These are phyloP conservation scores for Euphorbia lathyris DNA, from an alignment of 345 rosid species.

Conservation along the genomic window DNA sequence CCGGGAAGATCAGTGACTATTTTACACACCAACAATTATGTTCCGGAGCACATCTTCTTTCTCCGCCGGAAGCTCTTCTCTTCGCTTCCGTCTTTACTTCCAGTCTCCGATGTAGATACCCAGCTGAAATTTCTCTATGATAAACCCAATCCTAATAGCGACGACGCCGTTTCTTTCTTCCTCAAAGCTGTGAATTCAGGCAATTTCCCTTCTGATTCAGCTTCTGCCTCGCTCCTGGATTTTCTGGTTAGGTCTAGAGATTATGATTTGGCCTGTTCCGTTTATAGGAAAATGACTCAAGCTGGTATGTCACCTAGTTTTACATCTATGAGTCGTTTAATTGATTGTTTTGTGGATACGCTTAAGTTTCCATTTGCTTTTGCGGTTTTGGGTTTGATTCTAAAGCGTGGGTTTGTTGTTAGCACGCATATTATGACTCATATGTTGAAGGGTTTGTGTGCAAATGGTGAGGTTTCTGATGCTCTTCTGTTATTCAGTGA, in stretches of 20 bases:
- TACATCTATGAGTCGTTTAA: conserved; percentile 46
- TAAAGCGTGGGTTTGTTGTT: conserved; percentile 53
- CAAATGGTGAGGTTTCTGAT: conserved; percentile 25
- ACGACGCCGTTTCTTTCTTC: conserved; percentile 42
- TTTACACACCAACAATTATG: neutral
- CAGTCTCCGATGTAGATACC: conserved; percentile 28
- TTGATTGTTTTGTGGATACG: conserved; percentile 48
- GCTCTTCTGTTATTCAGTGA: conserved; percentile 40
- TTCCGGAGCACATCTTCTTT: neutral
- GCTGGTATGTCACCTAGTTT: conserved; percentile 36
- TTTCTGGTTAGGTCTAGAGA: conserved; percentile 50
- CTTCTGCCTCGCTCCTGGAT: conserved; percentile 43
- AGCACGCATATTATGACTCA: conserved; percentile 43
- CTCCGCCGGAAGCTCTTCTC: conserved; percentile 26
- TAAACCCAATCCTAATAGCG: conserved; percentile 31
- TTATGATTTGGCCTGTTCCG: conserved; percentile 45
- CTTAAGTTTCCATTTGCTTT: conserved; percentile 30
- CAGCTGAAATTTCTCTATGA: conserved; percentile 37
- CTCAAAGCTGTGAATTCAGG: conserved; percentile 37
- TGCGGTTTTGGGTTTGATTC: conserved; percentile 49
- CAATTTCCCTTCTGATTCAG: conserved; percentile 27
- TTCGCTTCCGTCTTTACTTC: conserved; percentile 24
- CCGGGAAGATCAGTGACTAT: neutral
- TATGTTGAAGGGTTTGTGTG: conserved; percentile 55
- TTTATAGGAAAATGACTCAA: conserved; percentile 40